Conservation (phyloP, 768 basidiomycete species). For the Tricholoma furcatifolium region DNA sequence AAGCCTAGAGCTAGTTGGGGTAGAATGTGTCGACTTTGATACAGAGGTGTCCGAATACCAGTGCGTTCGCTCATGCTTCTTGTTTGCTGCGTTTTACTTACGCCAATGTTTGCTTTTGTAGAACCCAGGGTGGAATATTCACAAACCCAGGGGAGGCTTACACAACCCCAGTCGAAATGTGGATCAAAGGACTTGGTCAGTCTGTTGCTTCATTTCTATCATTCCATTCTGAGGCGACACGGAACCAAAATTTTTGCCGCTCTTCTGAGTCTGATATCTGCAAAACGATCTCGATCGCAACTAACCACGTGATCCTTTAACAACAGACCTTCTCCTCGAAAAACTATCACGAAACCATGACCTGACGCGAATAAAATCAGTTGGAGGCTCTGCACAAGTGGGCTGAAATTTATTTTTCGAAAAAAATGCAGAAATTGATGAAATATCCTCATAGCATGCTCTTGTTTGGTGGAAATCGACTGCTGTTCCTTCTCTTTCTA, state of each 20-base stretch:
- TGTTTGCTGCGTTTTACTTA: conserved; percentile 1
- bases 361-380: conserved; percentile 65
- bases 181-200: conserved; percentile 84
- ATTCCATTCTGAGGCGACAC: conserved; percentile 29
- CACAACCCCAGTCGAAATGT: conserved; percentile 88
- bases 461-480: conserved; percentile 88
- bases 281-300: conserved; percentile 27
- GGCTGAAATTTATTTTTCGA: conserved; percentile 7
- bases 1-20: conserved; percentile 76
- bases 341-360: conserved; percentile 72
- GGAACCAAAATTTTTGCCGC: conserved; percentile 62
- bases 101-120: conserved; percentile 27
- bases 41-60: conserved; percentile 76
- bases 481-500: conserved; percentile 68
- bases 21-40: conserved; percentile 84
- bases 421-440: not conserved
- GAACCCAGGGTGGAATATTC: conserved; percentile 85
- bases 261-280: conserved; percentile 29
- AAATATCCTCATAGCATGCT: conserved; percentile 46
- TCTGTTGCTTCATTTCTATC: conserved; percentile 18
- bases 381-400: conserved; percentile 80
- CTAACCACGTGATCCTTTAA: conserved; percentile 21
- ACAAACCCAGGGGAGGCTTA: conserved; percentile 85
- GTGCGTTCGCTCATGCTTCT: conserved; percentile 43
- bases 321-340: conserved; percentile 71